Evolutionary conservation across 225 moss, liverwort and hornwort species (phyloP).

Genomic region (Pseudoscleropodium purum): DNA sequence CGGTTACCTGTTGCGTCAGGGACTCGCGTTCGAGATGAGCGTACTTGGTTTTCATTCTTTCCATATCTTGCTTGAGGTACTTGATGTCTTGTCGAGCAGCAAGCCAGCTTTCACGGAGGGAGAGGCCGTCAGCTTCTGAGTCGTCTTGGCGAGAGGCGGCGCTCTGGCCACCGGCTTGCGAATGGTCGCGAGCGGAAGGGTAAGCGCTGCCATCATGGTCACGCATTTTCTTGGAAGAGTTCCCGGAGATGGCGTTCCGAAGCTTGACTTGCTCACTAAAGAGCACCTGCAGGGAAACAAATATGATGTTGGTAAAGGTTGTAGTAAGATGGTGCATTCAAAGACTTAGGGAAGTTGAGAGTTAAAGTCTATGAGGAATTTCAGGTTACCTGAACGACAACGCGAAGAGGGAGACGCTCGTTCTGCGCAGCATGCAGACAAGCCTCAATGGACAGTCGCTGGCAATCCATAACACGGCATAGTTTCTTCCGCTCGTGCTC

Average conservation of each 20-base stretch:
- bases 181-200: slow-evolving; percentile 20
- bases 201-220: slow-evolving; percentile 23
- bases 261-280: slow-evolving; percentile 91
- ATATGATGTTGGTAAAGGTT: not conserved
- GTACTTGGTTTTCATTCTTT: slow-evolving; percentile 83
- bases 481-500: slow-evolving; percentile 86
- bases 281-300: slow-evolving; percentile 25
- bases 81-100: slow-evolving; percentile 57
- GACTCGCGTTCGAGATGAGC: slow-evolving; percentile 70
- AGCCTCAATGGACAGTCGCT: slow-evolving; percentile 79
- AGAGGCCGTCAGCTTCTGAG: slow-evolving; percentile 30
- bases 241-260: slow-evolving; percentile 63
- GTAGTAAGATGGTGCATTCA: not conserved
- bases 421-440: slow-evolving; percentile 95
- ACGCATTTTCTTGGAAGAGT: slow-evolving; percentile 19
- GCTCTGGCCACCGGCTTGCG: slow-evolving; percentile 29
- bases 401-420: slow-evolving; percentile 84
- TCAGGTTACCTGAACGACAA: slow-evolving; percentile 65
- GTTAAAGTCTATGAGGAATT: not conserved
- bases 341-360: not conserved
- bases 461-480: slow-evolving; percentile 83
- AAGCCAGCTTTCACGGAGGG: slow-evolving; percentile 51
- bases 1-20: slow-evolving; percentile 40
- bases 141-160: slow-evolving; percentile 26
- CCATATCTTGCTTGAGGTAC: slow-evolving; percentile 64